These are phyloP conservation scores for Carpinus fangiana DNA, from an alignment of 306 rosid genomes.

Conservation along the genomic window DNA sequence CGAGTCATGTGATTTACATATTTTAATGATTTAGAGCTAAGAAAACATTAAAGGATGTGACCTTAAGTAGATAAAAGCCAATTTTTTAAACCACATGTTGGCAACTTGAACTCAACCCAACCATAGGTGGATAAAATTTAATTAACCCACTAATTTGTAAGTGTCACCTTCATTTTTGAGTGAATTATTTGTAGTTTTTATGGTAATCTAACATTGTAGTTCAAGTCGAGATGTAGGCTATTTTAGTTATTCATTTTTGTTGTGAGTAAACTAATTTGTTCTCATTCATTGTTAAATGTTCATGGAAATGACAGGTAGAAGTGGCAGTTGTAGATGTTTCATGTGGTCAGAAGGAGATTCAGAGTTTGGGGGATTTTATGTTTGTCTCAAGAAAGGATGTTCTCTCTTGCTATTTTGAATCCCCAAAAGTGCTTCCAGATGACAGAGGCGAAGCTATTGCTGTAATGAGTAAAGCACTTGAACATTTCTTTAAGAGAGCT, in stretches of 20 bases:
- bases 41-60: not conserved
- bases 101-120: not conserved
- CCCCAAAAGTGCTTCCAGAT: constrained; percentile 41
- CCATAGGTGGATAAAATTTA: not conserved
- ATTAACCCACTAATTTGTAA: not conserved
- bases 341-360: constrained; percentile 38
- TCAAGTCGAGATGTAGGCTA: not conserved
- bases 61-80: not conserved
- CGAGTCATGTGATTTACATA: not conserved
- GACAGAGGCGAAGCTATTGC: constrained; percentile 78
- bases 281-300: not conserved
- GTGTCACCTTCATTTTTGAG: not conserved
- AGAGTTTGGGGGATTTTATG: constrained; percentile 39
- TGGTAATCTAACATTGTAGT: not conserved
- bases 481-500: constrained; percentile 49
- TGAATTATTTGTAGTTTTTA: not conserved
- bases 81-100: not conserved
- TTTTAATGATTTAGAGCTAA: not conserved
- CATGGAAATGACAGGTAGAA: constrained; percentile 46
- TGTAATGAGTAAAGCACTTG: constrained; percentile 69
- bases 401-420: constrained; percentile 38
- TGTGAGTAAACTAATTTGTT: not conserved
- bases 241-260: not conserved
- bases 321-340: constrained; percentile 73
- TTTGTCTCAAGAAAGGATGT: constrained; percentile 68